Conservation (phyloP, 345 rosid species). For the Hypericum androsaemum region DNA sequence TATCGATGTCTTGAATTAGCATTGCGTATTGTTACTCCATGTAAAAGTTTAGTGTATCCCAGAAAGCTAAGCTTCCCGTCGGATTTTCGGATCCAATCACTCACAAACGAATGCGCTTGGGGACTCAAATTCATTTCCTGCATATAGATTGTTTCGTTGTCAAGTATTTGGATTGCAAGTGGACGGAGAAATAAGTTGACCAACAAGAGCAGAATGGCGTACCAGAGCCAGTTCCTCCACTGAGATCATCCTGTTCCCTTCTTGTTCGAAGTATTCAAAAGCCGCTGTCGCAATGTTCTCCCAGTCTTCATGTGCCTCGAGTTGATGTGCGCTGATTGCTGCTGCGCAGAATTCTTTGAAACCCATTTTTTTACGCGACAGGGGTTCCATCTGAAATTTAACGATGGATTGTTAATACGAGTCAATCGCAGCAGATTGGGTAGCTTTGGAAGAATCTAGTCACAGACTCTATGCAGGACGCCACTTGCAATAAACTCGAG, state of each 20-base stretch:
- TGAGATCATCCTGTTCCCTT: slow-evolving; percentile 22
- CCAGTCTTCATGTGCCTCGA: slow-evolving; percentile 18
- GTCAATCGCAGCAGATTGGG: no score
- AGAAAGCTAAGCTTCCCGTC: slow-evolving; percentile 56
- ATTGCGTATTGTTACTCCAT: slow-evolving; percentile 1
- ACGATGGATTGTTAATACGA: no score
- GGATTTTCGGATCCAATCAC: slow-evolving; percentile 46
- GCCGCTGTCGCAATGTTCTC: slow-evolving; percentile 18
- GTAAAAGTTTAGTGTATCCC: slow-evolving; percentile 28
- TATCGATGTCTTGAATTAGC: neutral
- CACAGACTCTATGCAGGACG: no score
- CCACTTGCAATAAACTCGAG: no score
- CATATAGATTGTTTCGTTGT: neutral
- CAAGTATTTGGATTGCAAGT: neutral
- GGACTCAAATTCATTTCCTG: slow-evolving; percentile 39
- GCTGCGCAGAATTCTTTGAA: slow-evolving; percentile 27
- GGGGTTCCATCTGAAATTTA: slow-evolving; percentile 19
- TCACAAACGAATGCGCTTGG: slow-evolving; percentile 36
- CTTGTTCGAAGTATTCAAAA: slow-evolving; percentile 20
- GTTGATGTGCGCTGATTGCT: slow-evolving; percentile 20
- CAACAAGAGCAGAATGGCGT: neutral
- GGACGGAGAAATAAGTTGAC: no score
- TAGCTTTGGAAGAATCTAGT: no score
- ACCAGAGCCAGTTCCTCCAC: slow-evolving; percentile 22
- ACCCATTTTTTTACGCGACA: slow-evolving; percentile 16